Conservation (phyloP, 2,329 filamentous ascomycete species). For the Aspergillus bombycis region DNA sequence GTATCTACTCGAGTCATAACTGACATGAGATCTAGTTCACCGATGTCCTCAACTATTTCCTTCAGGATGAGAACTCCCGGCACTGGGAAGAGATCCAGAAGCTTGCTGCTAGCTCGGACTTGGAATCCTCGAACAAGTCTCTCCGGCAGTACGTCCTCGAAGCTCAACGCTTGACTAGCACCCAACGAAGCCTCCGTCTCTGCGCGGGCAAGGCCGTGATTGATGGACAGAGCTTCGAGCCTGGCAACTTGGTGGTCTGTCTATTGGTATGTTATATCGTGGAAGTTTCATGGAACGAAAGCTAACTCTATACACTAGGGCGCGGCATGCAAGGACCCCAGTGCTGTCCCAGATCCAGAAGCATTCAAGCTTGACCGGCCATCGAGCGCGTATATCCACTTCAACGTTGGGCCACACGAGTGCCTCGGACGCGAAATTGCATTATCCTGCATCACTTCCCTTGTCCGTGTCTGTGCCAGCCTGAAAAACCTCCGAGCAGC, state of each 20-base stretch:
- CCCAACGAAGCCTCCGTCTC: slow-evolving; percentile 44
- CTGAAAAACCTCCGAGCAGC: slow-evolving; percentile 52
- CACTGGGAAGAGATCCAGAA: slow-evolving; percentile 51
- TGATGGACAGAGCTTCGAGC: slow-evolving; percentile 44
- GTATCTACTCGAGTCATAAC: not conserved
- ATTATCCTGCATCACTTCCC: slow-evolving; percentile 44
- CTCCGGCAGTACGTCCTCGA: slow-evolving; percentile 30
- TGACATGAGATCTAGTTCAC: slow-evolving; percentile 40
- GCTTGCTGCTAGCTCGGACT: slow-evolving; percentile 36
- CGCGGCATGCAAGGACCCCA: slow-evolving; percentile 41
- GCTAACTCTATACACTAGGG: slow-evolving; percentile 7
- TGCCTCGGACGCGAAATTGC: slow-evolving; percentile 50
- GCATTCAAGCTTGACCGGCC: slow-evolving; percentile 51
- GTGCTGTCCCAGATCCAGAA: slow-evolving; percentile 41
- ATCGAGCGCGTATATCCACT: slow-evolving; percentile 46
- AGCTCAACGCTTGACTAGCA: slow-evolving; percentile 27
- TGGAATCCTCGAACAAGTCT: slow-evolving; percentile 32
- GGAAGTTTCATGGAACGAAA: too few species aligned
- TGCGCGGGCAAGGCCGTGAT: slow-evolving; percentile 38
- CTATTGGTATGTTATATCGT: slow-evolving; percentile 17
- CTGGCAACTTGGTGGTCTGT: slow-evolving; percentile 46
- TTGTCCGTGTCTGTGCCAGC: slow-evolving; percentile 49
- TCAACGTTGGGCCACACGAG: slow-evolving; percentile 52
- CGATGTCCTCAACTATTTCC: slow-evolving; percentile 49
- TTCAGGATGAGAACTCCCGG: slow-evolving; percentile 43